Evolutionary conservation across 2,329 filamentous ascomycete genomes (phyloP).

Genomic region (Sphaerulina populicola): DNA sequence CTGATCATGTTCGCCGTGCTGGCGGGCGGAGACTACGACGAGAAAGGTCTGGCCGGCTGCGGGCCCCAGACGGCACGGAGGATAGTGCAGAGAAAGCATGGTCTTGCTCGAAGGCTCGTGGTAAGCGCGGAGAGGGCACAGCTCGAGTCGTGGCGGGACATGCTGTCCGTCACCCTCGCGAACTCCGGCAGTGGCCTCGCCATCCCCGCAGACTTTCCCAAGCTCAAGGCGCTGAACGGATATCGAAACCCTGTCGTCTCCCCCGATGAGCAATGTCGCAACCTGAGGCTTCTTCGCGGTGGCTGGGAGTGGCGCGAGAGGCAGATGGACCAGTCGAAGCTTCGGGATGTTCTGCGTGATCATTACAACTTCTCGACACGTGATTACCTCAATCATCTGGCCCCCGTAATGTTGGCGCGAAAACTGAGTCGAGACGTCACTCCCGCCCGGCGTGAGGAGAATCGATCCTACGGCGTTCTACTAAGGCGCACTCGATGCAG

Average conservation of each 20-base stretch:
- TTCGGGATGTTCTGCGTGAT: slow-evolving; percentile 31
- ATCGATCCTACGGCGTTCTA: slow-evolving; percentile 28
- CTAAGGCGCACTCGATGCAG: slow-evolving; percentile 27
- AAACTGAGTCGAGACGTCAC: slow-evolving; percentile 14
- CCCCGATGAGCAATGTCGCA: slow-evolving; percentile 26
- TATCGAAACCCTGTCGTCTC: slow-evolving; percentile 35
- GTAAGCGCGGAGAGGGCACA: slow-evolving; percentile 18
- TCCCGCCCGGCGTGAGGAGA: slow-evolving; percentile 17
- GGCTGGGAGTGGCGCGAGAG: slow-evolving; percentile 27
- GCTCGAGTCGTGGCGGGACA: slow-evolving; percentile 24
- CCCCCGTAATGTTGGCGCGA: slow-evolving; percentile 32
- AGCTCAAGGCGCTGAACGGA: slow-evolving; percentile 28
- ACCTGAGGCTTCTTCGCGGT: slow-evolving; percentile 26
- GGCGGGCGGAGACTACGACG: slow-evolving; percentile 37
- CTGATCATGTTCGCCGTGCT: slow-evolving; percentile 38
- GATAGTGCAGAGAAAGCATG: slow-evolving; percentile 27
- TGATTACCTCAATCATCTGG: slow-evolving; percentile 35
- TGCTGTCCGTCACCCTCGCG: neutral
- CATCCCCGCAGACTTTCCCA: slow-evolving; percentile 25
- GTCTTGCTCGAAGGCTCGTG: slow-evolving; percentile 30
- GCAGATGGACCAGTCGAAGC: slow-evolving; percentile 31
- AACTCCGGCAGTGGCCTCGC: neutral
- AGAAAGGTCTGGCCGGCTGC: slow-evolving; percentile 33
- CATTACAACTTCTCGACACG: slow-evolving; percentile 36
- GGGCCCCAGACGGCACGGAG: slow-evolving; percentile 29